Base-by-base conservation (phyloP, 768 basidiomycete species). In the Candolleomyces efflorescens region DNA sequence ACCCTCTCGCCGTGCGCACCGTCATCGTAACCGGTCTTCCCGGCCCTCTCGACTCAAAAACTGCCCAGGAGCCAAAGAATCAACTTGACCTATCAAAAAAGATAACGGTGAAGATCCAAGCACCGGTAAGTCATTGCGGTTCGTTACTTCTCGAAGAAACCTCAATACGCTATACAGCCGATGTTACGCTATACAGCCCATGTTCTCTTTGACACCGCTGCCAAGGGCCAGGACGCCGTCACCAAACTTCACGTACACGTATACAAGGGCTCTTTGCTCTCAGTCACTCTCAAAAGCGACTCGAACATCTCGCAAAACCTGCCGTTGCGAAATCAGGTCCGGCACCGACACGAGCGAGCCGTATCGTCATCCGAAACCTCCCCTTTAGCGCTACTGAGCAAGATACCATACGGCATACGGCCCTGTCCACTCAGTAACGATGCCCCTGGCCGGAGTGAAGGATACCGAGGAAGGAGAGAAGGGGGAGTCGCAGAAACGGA, bases 341-440 rank as follows among this genome's bases (percentile, higher is more conserved):
- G 26, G 70, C 77, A 1, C 89, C 89, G 0, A 90, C 79, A 65
- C 86, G 86, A 59, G 84, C 85, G 0, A 90, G 84, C 62, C 82
- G 94, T 20, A 81, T 98, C 54, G 95, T 98, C 66, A 82, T 98
- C 23, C 85, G 95, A 59, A 98, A 98, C 69, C 76, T 97, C 43
- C 89, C 92, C 0, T 97, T 84, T 63, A 78, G 91, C 74, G 82
- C 89, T 32, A 88, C 88, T 0, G 89, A 91, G 61, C 84, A 90
- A 65, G 94, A 97, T 52, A 85, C 89, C 0, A 71, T 89, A 2
- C 94, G 2, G 90, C 91, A 0, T 85, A 88, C 60, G 95, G 95
- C 0, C 87, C 94, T 0, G 86, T 98, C 20, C 78, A 94, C 69
- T 90, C 90, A 0, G 84, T 98, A 61, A 83, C 88, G 59, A 86